Percentiles rank a stretch among this genome's conserved stretches.
Evolutionary conservation across 768 basidiomycete genomes (phyloP).

Genomic region (Mycena rosella): DNA sequence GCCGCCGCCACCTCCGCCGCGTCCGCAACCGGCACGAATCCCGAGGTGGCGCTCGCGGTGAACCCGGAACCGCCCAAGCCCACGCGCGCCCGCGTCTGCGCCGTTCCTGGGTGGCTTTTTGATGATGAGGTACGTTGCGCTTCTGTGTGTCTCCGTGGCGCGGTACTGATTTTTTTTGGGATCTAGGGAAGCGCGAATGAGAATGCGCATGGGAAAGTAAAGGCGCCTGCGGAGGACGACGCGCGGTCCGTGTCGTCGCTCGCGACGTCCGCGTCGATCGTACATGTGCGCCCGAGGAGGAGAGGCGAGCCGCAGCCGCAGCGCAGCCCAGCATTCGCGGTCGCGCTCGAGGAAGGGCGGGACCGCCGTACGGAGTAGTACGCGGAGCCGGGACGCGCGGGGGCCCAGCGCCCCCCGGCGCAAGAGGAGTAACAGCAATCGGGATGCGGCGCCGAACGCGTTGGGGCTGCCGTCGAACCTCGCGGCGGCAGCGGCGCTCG

Average conservation of each 20-base stretch:
- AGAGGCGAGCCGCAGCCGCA: too few species aligned
- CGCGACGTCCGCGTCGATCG: constrained; percentile 31
- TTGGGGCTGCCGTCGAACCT: constrained; percentile 28
- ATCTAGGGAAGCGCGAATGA: too few species aligned
- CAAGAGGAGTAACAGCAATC: too few species aligned
- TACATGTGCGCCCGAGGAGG: constrained; percentile 7
- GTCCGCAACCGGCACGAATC: background rate
- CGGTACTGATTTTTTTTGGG: too few species aligned
- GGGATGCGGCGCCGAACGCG: constrained; percentile 3
- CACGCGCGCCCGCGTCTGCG: constrained; percentile 8
- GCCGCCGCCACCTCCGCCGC: too few species aligned
- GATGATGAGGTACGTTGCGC: too few species aligned
- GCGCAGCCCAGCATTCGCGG: constrained; percentile 15
- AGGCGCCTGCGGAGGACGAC: constrained; percentile 9
- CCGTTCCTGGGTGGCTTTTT: constrained; percentile 15
- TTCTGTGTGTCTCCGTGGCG: too few species aligned
- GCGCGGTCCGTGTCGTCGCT: constrained; percentile 32
- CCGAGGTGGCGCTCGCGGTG: background rate
- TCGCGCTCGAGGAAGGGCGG: constrained; percentile 16
- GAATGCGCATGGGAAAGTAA: too few species aligned
- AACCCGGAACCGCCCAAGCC: background rate
- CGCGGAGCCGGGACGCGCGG: too few species aligned
- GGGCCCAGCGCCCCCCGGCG: too few species aligned
- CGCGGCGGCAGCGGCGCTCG: constrained; percentile 26
- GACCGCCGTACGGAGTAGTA: background rate